A percentile compares a stretch with the other conserved stretches of the same genome.
Evolutionary conservation across 768 basidiomycete species (phyloP).

Genomic region (Leccinum rimulosum): DNA sequence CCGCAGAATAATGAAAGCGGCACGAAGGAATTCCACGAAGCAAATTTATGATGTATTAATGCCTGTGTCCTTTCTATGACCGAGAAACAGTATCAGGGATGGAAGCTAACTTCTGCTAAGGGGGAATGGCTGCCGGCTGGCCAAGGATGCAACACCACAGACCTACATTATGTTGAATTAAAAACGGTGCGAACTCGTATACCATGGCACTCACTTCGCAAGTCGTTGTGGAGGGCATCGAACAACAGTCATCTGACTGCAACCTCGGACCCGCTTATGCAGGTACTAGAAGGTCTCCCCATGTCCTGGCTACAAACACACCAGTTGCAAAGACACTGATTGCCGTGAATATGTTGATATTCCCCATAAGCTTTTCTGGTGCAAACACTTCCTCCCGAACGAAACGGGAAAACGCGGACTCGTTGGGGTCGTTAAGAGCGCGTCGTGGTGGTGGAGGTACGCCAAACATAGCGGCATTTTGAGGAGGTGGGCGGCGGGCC

Average conservation of each 20-base stretch:
- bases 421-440: constrained; percentile 53
- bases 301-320: constrained; percentile 67
- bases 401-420: constrained; percentile 56
- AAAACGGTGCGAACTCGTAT: neutral
- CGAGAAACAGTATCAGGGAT: constrained; percentile 19
- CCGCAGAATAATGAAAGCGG: neutral
- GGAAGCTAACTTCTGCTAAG: constrained; percentile 16
- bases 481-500: constrained; percentile 68
- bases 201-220: constrained; percentile 6
- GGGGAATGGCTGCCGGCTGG: neutral
- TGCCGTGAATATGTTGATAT: constrained; percentile 66
- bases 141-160: constrained; percentile 2
- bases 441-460: constrained; percentile 42
- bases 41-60: constrained; percentile 14
- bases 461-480: constrained; percentile 51
- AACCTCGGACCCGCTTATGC: constrained; percentile 33
- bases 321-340: constrained; percentile 67
- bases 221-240: neutral
- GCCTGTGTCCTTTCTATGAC: constrained; percentile 16
- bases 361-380: constrained; percentile 73
- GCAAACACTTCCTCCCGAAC: constrained; percentile 63
- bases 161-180: constrained; percentile 6
- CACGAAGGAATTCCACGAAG: constrained; percentile 9
- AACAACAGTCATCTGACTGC: neutral
- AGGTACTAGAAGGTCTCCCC: constrained; percentile 77